Evolutionary conservation across 2,329 filamentous ascomycete species (phyloP), one percentile per base, ranked within the genome.

Genomic region (Didymella sp.): DNA sequence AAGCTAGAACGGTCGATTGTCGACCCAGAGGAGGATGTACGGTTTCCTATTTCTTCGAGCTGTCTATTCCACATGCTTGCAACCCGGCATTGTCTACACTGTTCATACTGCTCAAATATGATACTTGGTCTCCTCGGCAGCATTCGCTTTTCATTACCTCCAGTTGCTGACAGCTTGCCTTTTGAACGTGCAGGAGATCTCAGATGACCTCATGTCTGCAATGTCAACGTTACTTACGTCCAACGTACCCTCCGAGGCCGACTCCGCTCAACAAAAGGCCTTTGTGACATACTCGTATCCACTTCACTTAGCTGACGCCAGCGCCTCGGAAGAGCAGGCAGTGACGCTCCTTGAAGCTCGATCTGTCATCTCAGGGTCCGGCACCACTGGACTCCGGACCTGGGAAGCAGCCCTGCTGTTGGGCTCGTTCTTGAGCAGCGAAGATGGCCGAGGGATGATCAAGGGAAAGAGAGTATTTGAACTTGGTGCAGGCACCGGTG

Each of bases 1-100:
- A 84, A 81, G 54, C 87, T 96, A 49, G 91, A 96, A 74, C 78
- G 82, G 27, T 85, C 89, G 30, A 91, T 96, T 44, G 82, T 85
- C 55, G 87, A 96, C 74, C 93, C 92, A 76, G 90, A 96, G 66
- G 83, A 91, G 82, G 87, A 96, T 88, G 93, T 96, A 89, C 81
- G 90, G 80, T 49, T 57, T 66, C 59, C 72, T 74, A 51, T 72
- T 60, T 66, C 60, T 51, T 68, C 55, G 47, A 47, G 28, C 42
- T 53, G 46, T 51, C 54, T 21, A 13, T 49, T 33, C 46, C 25
- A 43, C 45, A 25, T 35, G 2, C 41, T 19, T 31, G 35, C 28
- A 19, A 19, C 25, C n/a, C 31, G 37, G 24, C 22, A 3, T 33
- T 17, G 22, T 41, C n/a, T n/a, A 35, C 28, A 22, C 19, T 38